Evolutionary conservation across 2,329 filamentous ascomycete species (phyloP), one percentile per base, ranked within the genome.

Genomic region (Verticillium klebahnii): DNA sequence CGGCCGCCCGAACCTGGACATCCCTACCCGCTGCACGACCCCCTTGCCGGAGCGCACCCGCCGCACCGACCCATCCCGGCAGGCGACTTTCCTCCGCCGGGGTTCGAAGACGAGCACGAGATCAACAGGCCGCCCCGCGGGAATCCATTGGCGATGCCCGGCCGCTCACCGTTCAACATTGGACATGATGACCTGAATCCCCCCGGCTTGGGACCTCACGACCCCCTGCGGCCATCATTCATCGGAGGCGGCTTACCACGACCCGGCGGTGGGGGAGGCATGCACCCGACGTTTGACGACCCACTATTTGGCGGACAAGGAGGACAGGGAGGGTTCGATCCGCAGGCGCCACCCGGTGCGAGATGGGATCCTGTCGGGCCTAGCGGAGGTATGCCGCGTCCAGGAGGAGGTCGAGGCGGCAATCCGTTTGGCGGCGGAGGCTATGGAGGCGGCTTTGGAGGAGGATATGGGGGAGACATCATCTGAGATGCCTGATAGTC

Each of bases 261-360:
- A n/a, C 80, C 81, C 1, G 85, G 86, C 15, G 84, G 87, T 23
- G 84, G 84, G 12, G 87, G 89, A 14, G 95, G 95, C 1, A 99
- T 99, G 95, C 91, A 97, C 75, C 95, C 95, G 1, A 96, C 93
- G 0, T 95, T 97, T 72, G 92, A 97, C 69, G 93, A 98, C 71
- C 92, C 92, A 7, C 75, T 97, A 57, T 97, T 97, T 71, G 83
- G 83, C 6, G 89, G 88, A 0, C 75, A 74, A 11, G 78, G 78
- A 11, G 74, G 75, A 1, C 78, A 72, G 7, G 74, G 80, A 39
- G 79, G 73, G 17, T 89, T 84, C 69, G 85, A 93, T 70, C 87
- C 89, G 1, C 89, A 89, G 71, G 89, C 86, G 32, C 95, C 95
- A 5, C 93, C 92, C 2, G 95, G 95, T 1, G 89, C 93, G n/a